phyloP scores from a whole-genome alignment of 1,284 basidiomycete species.

The Malassezia arunalokei region DNA sequence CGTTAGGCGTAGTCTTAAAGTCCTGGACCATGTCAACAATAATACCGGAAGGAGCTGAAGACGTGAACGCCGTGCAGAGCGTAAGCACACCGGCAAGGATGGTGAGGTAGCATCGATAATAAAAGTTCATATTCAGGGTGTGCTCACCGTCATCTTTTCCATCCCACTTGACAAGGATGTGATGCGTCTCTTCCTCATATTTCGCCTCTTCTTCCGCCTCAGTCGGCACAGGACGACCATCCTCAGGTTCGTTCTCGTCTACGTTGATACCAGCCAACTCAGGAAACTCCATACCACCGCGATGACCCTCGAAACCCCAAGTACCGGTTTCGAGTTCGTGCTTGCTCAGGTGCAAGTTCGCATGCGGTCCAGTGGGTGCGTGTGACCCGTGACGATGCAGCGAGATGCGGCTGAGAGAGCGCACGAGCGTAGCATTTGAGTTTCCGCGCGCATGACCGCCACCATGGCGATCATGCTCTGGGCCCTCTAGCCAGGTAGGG shows the following conservation, averaged over 20 bases:
- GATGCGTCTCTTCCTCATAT: constrained; percentile 14
- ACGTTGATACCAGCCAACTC: background rate
- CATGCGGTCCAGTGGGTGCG: background rate
- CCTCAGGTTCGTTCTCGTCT: background rate
- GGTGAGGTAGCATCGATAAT: constrained; percentile 59
- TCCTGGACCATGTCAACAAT: constrained; percentile 53
- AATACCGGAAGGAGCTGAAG: constrained; percentile 59
- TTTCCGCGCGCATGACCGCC: background rate
- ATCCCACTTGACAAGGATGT: constrained; percentile 42
- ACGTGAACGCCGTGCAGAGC: constrained; percentile 59
- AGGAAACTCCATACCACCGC: constrained; percentile 3
- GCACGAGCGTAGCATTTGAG: background rate
- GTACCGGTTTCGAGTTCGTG: background rate
- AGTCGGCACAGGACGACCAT: too few species aligned
- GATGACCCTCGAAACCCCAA: constrained; percentile 1
- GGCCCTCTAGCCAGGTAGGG: background rate
- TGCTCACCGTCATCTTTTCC: constrained; percentile 45
- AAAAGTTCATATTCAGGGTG: constrained; percentile 57
- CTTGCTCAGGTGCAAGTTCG: background rate
- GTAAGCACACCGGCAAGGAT: constrained; percentile 55
- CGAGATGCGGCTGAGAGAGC: background rate
- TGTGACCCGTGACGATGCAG: background rate
- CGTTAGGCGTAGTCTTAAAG: constrained; percentile 55
- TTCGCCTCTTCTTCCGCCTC: background rate
- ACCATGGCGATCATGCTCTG: background rate